Conservation (phyloP, 306 rosid species). For the Ceratonia siliqua region DNA sequence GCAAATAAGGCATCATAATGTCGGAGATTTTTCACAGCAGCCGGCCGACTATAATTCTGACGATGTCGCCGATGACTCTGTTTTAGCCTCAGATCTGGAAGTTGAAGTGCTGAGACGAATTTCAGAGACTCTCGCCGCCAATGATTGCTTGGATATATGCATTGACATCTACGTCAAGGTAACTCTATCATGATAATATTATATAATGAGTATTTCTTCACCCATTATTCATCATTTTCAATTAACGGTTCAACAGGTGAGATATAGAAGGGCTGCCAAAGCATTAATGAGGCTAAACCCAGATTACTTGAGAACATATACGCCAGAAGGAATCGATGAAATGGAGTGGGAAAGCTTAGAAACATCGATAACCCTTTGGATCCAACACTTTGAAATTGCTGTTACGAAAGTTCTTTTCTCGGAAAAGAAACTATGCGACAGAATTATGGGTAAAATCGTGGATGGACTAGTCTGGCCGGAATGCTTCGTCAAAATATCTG, state of each 20-base stretch:
- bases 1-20: constrained; percentile 52
- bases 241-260: constrained; percentile 47
- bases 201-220: not conserved
- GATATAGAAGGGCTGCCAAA: constrained; percentile 86
- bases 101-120: constrained; percentile 58
- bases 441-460: constrained; percentile 61
- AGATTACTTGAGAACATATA: constrained; percentile 67
- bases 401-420: constrained; percentile 61
- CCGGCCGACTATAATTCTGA: constrained; percentile 22
- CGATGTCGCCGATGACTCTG: constrained; percentile 20
- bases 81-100: constrained; percentile 61
- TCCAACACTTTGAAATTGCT: constrained; percentile 72
- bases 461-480: constrained; percentile 76
- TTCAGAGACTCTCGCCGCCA: constrained; percentile 58
- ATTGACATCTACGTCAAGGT: constrained; percentile 86
- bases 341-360: constrained; percentile 90
- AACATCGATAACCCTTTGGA: constrained; percentile 76
- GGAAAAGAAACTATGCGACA: constrained; percentile 68
- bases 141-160: constrained; percentile 91
- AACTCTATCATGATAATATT: not conserved
- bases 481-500: constrained; percentile 81
- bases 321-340: constrained; percentile 75
- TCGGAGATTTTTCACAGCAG: constrained; percentile 20
- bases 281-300: constrained; percentile 87
- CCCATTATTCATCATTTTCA: not conserved